Evolutionary conservation across 2,329 filamentous ascomycete species (phyloP), one percentile per base, ranked within the genome.

Genomic region (Fusarium nygamai): DNA sequence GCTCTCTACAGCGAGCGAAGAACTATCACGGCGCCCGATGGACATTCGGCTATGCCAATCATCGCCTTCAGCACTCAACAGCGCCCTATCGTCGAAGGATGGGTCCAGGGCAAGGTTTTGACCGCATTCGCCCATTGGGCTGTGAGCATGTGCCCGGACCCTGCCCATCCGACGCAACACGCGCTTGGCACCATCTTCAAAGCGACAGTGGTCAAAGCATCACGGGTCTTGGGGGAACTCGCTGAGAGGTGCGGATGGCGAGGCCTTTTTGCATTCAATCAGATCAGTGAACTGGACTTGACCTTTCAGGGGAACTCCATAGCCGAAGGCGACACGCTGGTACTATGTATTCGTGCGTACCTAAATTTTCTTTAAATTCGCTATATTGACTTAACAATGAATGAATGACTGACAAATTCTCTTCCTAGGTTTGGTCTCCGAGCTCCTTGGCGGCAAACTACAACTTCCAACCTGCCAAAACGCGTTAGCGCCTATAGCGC

Each of bases 271-370:
- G 43, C 44, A 8, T 53, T 43, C 19, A 64, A 67, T 43, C 59
- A 64, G 38, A 67, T 67, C 13, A 64, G 44, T 13, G 64, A 67
- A 20, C n/a, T 67, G 12, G 64, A 44, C 16, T 38, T 67, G 33
- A 63, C 44, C 8, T 63, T 58, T 11, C 51, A 51, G 17, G 64
- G 64, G 16, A 46, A 19, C 29, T 31, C 64, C 33, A 47, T 59
- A 36, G 60, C 64, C 19, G 51, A 67, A 38, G 64, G 53, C n/a
- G 60, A 67, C 29, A 58, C n/a, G 3, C 47, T 67, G 31, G 64
- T 67, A 12, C 41, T 58, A n/a, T 67, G 60, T 31, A 64, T 67
- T 43, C 51, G 64, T 67, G 36, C n/a, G 59, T 63, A n/a, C 43
- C 29, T 29, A 29, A 29, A 29, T 29, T 29, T 29, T 29, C 29